Conservation (phyloP, 75 land plant genomes). For the Pinus albicaulis region DNA sequence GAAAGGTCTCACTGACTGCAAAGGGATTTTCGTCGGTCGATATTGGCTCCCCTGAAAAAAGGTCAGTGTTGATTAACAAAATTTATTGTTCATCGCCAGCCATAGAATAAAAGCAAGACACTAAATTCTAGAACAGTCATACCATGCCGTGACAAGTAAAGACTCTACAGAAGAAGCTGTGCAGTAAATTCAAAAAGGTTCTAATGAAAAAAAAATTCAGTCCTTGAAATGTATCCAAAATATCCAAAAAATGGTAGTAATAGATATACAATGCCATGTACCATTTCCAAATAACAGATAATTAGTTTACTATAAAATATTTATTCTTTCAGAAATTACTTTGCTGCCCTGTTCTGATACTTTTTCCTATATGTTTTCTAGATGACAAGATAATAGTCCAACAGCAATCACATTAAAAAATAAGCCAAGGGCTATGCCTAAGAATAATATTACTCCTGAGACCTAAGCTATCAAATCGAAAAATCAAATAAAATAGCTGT, state of each 20-base stretch:
- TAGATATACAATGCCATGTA: not conserved
- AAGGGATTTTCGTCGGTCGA: constrained; percentile 94
- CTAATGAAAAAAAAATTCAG: not conserved
- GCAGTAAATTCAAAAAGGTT: not conserved
- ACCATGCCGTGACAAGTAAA: not conserved
- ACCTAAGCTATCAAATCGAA: too few species aligned
- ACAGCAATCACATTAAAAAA: too few species aligned
- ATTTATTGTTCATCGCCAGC: not conserved
- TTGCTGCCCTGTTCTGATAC: too few species aligned
- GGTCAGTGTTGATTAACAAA: not conserved
- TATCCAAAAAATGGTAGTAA: not conserved
- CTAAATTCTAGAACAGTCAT: not conserved
- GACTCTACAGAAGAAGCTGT: not conserved
- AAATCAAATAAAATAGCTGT: too few species aligned
- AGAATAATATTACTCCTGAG: too few species aligned
- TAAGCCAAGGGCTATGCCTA: too few species aligned
- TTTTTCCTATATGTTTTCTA: too few species aligned
- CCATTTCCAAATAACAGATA: not conserved
- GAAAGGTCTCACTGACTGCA: constrained; percentile 91
- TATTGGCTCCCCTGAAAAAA: constrained; percentile 80
- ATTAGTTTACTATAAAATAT: too few species aligned
- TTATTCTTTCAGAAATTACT: too few species aligned
- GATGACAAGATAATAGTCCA: too few species aligned
- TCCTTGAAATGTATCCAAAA: not conserved
- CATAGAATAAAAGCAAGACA: not conserved